phyloP scores from a whole-genome alignment of 768 basidiomycete genomes.

The Porpolomopsis calyptriformis region DNA sequence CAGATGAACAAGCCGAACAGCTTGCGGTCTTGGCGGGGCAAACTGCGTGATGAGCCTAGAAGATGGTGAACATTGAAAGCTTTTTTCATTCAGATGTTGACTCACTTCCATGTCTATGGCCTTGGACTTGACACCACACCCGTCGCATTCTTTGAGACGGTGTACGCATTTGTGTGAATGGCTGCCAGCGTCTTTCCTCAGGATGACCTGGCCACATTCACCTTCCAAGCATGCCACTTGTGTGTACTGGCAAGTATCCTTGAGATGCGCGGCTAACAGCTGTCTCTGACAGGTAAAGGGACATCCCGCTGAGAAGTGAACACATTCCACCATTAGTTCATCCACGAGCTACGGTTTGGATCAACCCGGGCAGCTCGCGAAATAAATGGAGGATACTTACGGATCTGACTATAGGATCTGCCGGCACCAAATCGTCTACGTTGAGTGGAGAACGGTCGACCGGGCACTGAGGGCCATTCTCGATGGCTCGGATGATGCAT shows the following conservation, averaged over 20 bases:
- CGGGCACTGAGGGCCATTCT: conserved; percentile 64
- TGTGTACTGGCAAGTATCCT: conserved; percentile 48
- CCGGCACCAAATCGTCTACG: conserved; percentile 47
- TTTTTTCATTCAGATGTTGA: not conserved
- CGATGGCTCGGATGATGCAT: conserved; percentile 65
- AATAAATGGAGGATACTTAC: conserved; percentile 30
- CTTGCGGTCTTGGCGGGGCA: conserved; percentile 27
- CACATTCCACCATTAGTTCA: conserved; percentile 68
- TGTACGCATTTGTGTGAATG: conserved; percentile 28
- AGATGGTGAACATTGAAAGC: conserved; percentile 3
- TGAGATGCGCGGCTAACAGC: conserved; percentile 50
- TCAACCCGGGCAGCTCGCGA: not conserved
- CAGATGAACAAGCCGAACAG: conserved; percentile 32
- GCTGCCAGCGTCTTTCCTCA: conserved; percentile 32
- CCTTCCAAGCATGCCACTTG: conserved; percentile 40
- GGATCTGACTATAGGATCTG: conserved; percentile 68
- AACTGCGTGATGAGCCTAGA: conserved; percentile 28
- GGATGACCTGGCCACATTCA: conserved; percentile 33
- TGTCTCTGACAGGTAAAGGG: conserved; percentile 55
- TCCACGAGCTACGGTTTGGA: conserved; percentile 54
- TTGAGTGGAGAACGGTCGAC: conserved; percentile 67
- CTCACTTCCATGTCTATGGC: conserved; percentile 30
- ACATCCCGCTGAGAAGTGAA: conserved; percentile 51
- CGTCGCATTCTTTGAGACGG: conserved; percentile 29
- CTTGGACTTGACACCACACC: conserved; percentile 25